Base-by-base conservation (phyloP, 768 basidiomycete genomes). In the Tremella fuciformis region DNA sequence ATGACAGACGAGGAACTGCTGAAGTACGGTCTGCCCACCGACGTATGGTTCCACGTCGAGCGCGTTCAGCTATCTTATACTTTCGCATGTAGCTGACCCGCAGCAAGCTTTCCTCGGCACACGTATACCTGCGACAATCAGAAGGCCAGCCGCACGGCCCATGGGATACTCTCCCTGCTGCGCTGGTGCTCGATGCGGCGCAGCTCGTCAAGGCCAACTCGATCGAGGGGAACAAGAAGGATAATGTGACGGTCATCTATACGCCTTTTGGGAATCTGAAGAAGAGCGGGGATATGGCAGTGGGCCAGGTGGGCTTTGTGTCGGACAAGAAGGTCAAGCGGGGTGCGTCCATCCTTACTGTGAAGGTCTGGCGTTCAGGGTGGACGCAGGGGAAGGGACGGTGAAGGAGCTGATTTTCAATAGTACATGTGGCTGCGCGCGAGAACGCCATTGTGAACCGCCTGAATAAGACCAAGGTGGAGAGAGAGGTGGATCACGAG, bases 201-300 rank as follows among this genome's bases (percentile, higher is more conserved):
- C 96, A 98, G 74, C 82, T 99, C 1, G 94, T 97, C 29, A 99
- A 99, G 77, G 93, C 93, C 1, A 97, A 97, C 70, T 93, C 91
- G 11, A 98, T 98, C 56, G 91, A 96, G 80, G 93, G 92, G 8
- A 96, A 98, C 80, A 97, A 97, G 80, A 93, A 92, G 78, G 88
- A 91, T 63, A 86, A 94, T 70, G 71, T 97, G 46, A 89, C 89
- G 7, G 82, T 98, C 67, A 96, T 99, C 63, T 96, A 92, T 75
- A 97, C 93, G 0, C 93, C 92, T 0, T 89, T 84, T 11, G 83
- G 86, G 59, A 99, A 98, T 73, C 81, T 99, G 58, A 92, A 94
- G 89, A 99, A 99, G 90, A 87, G 88, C 7, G 94, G 94, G 2
- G 91, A 94, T 72, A 97, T 96, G 91, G 92, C 90, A 2, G 86